phyloP scores from a whole-genome alignment of 2,329 filamentous ascomycete genomes.

The Hysterium pulicare region DNA sequence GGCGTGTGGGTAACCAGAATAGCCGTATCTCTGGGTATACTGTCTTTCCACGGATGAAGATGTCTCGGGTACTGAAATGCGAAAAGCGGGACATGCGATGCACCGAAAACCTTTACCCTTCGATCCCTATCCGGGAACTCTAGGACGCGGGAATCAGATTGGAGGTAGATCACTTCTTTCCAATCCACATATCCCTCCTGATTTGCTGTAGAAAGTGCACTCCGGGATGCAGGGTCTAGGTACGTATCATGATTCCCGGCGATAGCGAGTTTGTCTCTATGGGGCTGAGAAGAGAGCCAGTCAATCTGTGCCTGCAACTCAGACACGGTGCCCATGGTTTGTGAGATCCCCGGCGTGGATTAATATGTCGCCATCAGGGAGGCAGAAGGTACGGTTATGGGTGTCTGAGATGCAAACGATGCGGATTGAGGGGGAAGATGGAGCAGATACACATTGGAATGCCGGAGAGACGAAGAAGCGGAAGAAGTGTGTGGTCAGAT shows the following conservation, averaged over 20 bases:
- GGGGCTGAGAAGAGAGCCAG: slow-evolving; percentile 71
- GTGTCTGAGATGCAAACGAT: slow-evolving; percentile 88
- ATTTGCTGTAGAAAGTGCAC: slow-evolving; percentile 14
- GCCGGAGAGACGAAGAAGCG: too few relatives aligned
- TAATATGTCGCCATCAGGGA: slow-evolving; percentile 76
- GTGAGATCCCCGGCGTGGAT: slow-evolving; percentile 85
- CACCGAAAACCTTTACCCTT: slow-evolving; percentile 68
- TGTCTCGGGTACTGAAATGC: slow-evolving; percentile 69
- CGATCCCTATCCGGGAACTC: slow-evolving; percentile 51
- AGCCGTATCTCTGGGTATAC: slow-evolving; percentile 66
- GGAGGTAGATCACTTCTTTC: slow-evolving; percentile 66
- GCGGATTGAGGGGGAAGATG: slow-evolving; percentile 58
- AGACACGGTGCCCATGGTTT: slow-evolving; percentile 60
- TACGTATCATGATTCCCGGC: slow-evolving; percentile 84
- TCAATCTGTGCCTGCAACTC: slow-evolving; percentile 75
- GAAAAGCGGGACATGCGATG: slow-evolving; percentile 69
- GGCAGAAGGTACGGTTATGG: slow-evolving; percentile 49
- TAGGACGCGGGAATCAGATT: slow-evolving; percentile 61
- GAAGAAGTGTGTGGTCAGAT: neutral
- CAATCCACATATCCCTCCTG: slow-evolving; percentile 53
- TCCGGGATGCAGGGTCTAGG: slow-evolving; percentile 65
- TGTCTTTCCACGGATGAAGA: slow-evolving; percentile 62
- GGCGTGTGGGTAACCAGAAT: slow-evolving; percentile 77
- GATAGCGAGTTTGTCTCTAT: slow-evolving; percentile 73
- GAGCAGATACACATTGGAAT: too few relatives aligned